Base-by-base conservation (phyloP, 2,329 filamentous ascomycete species). In the Ophiostoma tasmaniense region DNA sequence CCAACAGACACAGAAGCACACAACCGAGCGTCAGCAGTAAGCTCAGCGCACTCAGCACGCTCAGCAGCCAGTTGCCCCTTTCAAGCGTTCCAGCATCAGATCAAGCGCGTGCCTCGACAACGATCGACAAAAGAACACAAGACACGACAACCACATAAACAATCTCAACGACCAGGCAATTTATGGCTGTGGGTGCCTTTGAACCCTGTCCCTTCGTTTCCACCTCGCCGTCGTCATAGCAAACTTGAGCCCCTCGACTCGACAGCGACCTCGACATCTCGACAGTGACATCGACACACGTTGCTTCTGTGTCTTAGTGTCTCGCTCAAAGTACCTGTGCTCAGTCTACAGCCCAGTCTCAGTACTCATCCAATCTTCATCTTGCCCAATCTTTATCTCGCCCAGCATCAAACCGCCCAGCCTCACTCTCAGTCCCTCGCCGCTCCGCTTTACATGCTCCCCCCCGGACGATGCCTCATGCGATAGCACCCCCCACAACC, bases 391-490 rank as follows among this genome's bases (percentile, higher is more conserved):
- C 17, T n/a, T 20, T 17, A 45, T 45, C 42, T 17, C 1, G 7
- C 42, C 17, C 39, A 42, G 33, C n/a, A 22, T 50, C 45, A 7
- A 20, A 17, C 20, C 45, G n/a, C 20, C 6, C 42, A n/a, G 20
- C 42, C 20, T 45, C 42, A 45, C 25, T 25, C 17, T 30, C 25
- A 30, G 55, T 61, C 55, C 11, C 67, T 50, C 39, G 10, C 62
- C 52, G 17, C 52, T 39, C 39, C 35, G 25, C 52, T 39, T n/a
- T 39, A 8, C 30, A 61, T 28, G n/a, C 17, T 59, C 17, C 17
- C 35, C 64, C 61, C 64, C 33, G 45, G n/a, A 37, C 64, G 39
- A 71, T 72, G 71, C 71, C 70, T 66, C 71, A 72, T 71, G 71
- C 69, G 25, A 71, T 61, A 59, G 39, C 68, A 30, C 64, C 64